Percentiles rank a stretch among this genome's conserved stretches.
Conservation (phyloP, 805 yeast species). For the Candida vartiovaarae region DNA sequence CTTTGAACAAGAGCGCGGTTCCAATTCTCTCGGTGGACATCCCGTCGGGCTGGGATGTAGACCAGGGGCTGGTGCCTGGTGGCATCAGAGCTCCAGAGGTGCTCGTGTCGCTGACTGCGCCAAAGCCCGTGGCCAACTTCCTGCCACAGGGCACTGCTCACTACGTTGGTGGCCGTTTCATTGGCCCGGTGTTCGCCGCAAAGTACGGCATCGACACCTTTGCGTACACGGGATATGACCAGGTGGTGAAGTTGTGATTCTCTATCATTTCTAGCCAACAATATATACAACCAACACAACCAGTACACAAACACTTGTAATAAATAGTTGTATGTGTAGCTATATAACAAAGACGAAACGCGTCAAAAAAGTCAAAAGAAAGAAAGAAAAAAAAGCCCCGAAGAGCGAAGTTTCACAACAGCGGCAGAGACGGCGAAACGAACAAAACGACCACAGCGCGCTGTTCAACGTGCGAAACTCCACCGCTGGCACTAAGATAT, state of each 20-base stretch:
- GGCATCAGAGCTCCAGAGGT: slow-evolving; percentile 50
- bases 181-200: slow-evolving; percentile 56
- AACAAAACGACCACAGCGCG: too few species aligned
- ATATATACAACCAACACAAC: too few species aligned
- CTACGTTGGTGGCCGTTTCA: slow-evolving; percentile 88
- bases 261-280: too few species aligned
- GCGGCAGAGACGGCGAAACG: too few species aligned
- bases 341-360: too few species aligned
- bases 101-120: slow-evolving; percentile 84
- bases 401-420: too few species aligned
- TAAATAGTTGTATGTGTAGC: too few species aligned
- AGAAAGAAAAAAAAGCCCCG: too few species aligned
- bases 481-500: too few species aligned
- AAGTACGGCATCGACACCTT: slow-evolving; percentile 69
- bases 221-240: slow-evolving; percentile 49
- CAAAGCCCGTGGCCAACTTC: slow-evolving; percentile 72
- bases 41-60: slow-evolving; percentile 98
- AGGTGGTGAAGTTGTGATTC: slow-evolving; percentile 29
- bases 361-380: too few species aligned
- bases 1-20: slow-evolving; percentile 31
- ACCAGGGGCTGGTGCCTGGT: slow-evolving; percentile 59
- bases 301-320: too few species aligned
- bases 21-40: slow-evolving; percentile 82
- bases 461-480: too few species aligned
- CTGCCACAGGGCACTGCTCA: slow-evolving; percentile 39